Evolutionary conservation across 208 protist genomes (phyloP), one percentile per base, ranked within the genome.

Genomic region (Phytomonas sp.): DNA sequence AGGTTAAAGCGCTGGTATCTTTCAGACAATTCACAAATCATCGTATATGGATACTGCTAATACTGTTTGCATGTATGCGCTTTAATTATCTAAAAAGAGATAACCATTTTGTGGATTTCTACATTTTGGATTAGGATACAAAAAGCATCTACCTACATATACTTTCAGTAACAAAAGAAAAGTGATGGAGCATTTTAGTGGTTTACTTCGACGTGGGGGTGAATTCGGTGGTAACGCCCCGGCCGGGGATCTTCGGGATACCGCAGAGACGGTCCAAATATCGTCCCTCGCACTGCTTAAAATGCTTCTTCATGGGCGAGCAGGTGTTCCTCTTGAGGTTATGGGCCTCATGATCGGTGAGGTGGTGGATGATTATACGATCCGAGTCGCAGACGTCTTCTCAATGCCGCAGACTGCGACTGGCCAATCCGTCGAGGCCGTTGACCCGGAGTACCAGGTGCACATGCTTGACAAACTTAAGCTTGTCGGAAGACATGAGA

Each of bases 341-440:
- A 99, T 99, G 99, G 99, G 99, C 20, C 90, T 99, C 28, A 99
- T 99, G 98, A 96, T 99, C 11, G 99, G 99, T 56, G 94, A 99
- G 76, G 99, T 99, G 83, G 97, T 99, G 68, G 99, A 99, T 83
- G 98, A 99, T 64, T 99, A 99, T 91, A 99, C 99, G 11, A 98
- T 99, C 64, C 91, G 92, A 28, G 98, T 99, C 20, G 88, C 98
- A 9, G 98, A 99, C 81, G 98, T 99, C 28, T 99, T 99, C 77
- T 98, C 97, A 4, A 99, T 99, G 97, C 98, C 98, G 30, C 98
- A 99, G 79, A 99, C 92, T 30, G 98, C 98, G 51, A 99, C 98
- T 9, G 97, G 98, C 13, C 98, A 99, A 53, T 98, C 90, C 77
- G 99, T 99, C 28, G 98, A 99, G 84, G 98, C 99, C 32, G 98